Percentiles rank a stretch among this genome's conserved stretches.
Conservation (phyloP, 179 eudicot genomes). For the Patellifolia procumbens region DNA sequence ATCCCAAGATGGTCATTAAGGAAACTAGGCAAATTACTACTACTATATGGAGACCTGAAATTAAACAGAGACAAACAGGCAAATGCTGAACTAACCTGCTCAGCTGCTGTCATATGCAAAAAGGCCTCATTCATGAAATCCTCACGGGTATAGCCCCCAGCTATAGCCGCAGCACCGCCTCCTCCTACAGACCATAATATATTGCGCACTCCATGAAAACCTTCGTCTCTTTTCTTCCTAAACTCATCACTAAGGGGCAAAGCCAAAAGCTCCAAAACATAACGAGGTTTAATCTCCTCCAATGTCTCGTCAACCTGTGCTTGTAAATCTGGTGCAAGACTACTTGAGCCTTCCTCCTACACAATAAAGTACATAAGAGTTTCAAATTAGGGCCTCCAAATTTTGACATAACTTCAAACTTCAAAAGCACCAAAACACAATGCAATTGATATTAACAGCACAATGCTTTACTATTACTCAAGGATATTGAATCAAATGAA, state of each 20-base stretch:
- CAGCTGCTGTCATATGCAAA: slow-evolving; percentile 84
- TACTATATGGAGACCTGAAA: not conserved
- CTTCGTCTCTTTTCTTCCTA: slow-evolving; percentile 73
- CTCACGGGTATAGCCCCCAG: slow-evolving; percentile 93
- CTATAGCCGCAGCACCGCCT: slow-evolving; percentile 92
- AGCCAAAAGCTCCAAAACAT: slow-evolving; percentile 87
- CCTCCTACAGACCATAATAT: slow-evolving; percentile 99
- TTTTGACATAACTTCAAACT: not conserved
- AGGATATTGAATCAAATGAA: not conserved
- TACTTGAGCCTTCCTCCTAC: slow-evolving; percentile 98
- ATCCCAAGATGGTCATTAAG: slow-evolving; percentile 9
- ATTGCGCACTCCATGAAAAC: slow-evolving; percentile 92
- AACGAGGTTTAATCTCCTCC: slow-evolving; percentile 90
- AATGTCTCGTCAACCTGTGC: slow-evolving; percentile 93
- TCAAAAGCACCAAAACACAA: not conserved
- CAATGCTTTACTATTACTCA: not conserved
- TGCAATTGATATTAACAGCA: not conserved
- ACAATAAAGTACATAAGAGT: slow-evolving; percentile 8
- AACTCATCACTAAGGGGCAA: slow-evolving; percentile 71
- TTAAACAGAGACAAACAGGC: not conserved
- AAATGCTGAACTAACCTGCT: slow-evolving; percentile 60
- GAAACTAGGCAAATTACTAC: not conserved
- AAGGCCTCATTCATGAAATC: slow-evolving; percentile 95
- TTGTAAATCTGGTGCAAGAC: slow-evolving; percentile 91
- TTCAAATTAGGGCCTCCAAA: not conserved